A percentile compares a stretch with the other conserved stretches of the same genome.
Conservation (phyloP, 805 yeast genomes). For the Sungouiella thailandica region DNA sequence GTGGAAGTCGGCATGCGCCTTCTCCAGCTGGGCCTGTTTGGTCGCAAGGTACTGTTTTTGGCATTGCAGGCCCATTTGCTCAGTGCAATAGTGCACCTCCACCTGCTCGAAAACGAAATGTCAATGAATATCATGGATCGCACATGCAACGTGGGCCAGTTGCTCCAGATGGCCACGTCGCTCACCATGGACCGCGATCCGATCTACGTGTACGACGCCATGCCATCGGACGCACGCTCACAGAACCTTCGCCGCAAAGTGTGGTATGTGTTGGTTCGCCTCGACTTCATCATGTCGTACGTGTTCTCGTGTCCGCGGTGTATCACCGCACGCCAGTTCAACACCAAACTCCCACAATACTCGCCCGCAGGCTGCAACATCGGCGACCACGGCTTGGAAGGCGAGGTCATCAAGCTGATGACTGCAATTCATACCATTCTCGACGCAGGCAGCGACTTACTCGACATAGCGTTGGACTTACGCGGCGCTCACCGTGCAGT, state of each 20-base stretch:
- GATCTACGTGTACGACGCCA: conserved; percentile 4
- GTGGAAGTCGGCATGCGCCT: conserved; percentile 12
- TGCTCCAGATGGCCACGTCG: conserved; percentile 9
- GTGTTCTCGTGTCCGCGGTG: conserved; percentile 10
- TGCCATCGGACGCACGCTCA: conserved; percentile 7
- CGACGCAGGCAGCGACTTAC: conserved; percentile 6
- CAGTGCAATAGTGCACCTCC: conserved; percentile 7
- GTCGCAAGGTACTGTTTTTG: conserved; percentile 8
- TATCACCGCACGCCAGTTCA: conserved; percentile 3
- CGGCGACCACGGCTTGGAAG: conserved; percentile 7
- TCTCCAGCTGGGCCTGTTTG: conserved; percentile 8
- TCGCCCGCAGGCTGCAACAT: conserved; percentile 8
- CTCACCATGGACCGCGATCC: conserved; percentile 15
- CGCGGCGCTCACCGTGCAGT: conserved; percentile 3
- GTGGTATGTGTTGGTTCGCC: conserved; percentile 12
- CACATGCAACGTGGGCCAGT: conserved; percentile 4
- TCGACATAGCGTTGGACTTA: conserved; percentile 7
- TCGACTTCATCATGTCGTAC: conserved; percentile 9
- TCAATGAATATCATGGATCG: conserved; percentile 7
- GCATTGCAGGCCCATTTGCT: conserved; percentile 18
- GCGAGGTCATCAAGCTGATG: conserved; percentile 3
- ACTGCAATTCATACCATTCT: conserved; percentile 2
- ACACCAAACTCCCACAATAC: conserved; percentile 9
- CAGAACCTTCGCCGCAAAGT: conserved; percentile 12
- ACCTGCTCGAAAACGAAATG: conserved; percentile 14